These are phyloP conservation scores for Fraxinus sp. DNA, from an alignment of 305 asterid genomes.

Conservation along the genomic window DNA sequence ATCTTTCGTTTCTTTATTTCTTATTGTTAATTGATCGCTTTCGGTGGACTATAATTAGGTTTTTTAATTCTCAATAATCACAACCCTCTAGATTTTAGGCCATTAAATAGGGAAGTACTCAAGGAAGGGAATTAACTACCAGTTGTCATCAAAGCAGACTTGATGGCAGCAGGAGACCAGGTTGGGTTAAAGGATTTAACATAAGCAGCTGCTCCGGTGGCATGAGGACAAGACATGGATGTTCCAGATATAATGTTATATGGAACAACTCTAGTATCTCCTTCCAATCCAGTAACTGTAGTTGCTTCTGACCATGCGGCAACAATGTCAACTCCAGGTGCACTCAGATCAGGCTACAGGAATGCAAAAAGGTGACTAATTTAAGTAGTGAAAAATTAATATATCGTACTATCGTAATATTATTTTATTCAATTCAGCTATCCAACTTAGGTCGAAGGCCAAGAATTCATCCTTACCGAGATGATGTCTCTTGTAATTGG, in stretches of 20 bases:
- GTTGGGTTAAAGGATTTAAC: slow-evolving; percentile 36
- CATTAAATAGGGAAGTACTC: neutral
- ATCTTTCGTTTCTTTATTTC: neutral
- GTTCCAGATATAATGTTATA: slow-evolving; percentile 39
- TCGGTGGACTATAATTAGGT: neutral
- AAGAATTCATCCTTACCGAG: slow-evolving; percentile 25
- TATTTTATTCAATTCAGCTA: neutral
- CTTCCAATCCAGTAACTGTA: slow-evolving; percentile 4
- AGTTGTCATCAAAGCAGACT: slow-evolving; percentile 44
- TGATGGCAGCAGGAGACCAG: slow-evolving; percentile 46
- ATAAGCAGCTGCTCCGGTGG: slow-evolving; percentile 43
- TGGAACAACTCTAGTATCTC: slow-evolving; percentile 26
- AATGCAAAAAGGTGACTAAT: neutral
- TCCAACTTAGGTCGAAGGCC: neutral
- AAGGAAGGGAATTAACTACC: slow-evolving; percentile 19
- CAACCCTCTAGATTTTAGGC: neutral
- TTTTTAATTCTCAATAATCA: neutral
- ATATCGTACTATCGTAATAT: neutral
- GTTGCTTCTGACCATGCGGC: slow-evolving; percentile 38
- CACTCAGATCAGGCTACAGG: slow-evolving; percentile 39
- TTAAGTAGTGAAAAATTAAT: neutral
- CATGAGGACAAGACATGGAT: slow-evolving; percentile 47
- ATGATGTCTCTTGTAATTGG: slow-evolving; percentile 33
- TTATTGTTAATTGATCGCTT: neutral
- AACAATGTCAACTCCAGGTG: slow-evolving; percentile 45